A percentile compares a stretch with the other conserved stretches of the same genome.
Evolutionary conservation across 176 grass and related monocot species (phyloP).

Genomic region (Saccharum officinarum): DNA sequence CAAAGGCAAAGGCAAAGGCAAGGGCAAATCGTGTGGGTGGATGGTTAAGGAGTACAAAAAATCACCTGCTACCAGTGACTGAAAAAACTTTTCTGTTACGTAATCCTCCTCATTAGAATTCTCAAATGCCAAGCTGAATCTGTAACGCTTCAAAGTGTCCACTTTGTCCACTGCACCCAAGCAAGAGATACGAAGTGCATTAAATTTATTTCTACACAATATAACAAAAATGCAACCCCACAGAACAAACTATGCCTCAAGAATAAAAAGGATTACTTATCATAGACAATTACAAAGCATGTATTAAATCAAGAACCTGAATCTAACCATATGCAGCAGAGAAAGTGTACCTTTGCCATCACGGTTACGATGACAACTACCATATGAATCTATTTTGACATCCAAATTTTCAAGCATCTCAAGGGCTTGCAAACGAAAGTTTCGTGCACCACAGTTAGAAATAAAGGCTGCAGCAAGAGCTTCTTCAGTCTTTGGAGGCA

Average conservation of each 20-base stretch:
- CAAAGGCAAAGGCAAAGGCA: conserved; percentile 15
- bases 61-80: conserved; percentile 91
- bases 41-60: neutral
- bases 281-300: neutral
- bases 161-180: conserved; percentile 85
- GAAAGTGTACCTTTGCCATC: conserved; percentile 75
- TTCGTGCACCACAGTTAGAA: conserved; percentile 93
- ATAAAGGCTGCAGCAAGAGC: conserved; percentile 93
- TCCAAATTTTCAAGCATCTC: conserved; percentile 79
- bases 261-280: neutral
- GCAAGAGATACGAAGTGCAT: conserved; percentile 24
- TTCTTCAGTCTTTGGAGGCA: conserved; percentile 75
- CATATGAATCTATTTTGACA: conserved; percentile 99
- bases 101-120: conserved; percentile 99
- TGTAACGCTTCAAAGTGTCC: conserved; percentile 82
- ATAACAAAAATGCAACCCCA: neutral
- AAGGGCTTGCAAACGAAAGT: conserved; percentile 95
- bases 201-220: neutral
- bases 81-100: conserved; percentile 98
- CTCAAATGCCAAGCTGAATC: conserved; percentile 99
- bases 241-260: conserved; percentile 17
- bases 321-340: neutral
- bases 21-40: conserved; percentile 12
- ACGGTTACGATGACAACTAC: conserved; percentile 88
- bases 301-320: neutral